Evolutionary conservation across 2,329 filamentous ascomycete genomes (phyloP).

Genomic region (Emericellopsis atlantica): DNA sequence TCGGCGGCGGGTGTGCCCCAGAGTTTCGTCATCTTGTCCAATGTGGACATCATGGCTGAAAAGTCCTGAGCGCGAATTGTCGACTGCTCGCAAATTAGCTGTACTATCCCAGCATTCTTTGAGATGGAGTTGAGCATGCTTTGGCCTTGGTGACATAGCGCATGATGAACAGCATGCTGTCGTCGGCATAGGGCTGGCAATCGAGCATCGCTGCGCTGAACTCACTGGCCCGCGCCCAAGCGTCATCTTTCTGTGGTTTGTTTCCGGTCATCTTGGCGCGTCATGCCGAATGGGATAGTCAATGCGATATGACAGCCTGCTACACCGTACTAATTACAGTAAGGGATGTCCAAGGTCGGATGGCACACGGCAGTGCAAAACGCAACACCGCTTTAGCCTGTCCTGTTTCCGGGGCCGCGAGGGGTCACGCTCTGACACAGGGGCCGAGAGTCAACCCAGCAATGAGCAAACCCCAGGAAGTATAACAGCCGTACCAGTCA

Average conservation of each 20-base stretch:
- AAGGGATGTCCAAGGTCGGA: no score
- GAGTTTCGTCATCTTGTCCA: constrained; percentile 5
- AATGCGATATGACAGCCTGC: no score
- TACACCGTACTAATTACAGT: no score
- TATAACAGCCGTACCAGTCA: no score
- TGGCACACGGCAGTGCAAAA: no score
- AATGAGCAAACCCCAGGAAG: no score
- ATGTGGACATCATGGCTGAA: background rate
- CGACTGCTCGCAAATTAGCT: background rate
- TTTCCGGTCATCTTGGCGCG: background rate
- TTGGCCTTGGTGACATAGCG: constrained; percentile 1
- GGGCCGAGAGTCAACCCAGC: no score
- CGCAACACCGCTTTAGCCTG: no score
- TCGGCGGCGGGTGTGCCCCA: constrained; percentile 5
- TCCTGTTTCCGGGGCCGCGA: no score
- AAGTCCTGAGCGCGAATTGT: background rate
- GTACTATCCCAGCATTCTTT: background rate
- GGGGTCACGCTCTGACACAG: no score
- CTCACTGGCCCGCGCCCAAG: constrained; percentile 1
- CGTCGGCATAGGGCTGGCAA: constrained; percentile 2
- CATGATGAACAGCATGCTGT: constrained; percentile 3
- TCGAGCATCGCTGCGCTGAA: constrained; percentile 2
- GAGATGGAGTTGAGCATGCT: background rate
- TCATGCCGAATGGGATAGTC: background rate
- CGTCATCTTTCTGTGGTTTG: background rate